Conservation (phyloP, 2,329 filamentous ascomycete species). For the Cordyceps cateniannulata region DNA sequence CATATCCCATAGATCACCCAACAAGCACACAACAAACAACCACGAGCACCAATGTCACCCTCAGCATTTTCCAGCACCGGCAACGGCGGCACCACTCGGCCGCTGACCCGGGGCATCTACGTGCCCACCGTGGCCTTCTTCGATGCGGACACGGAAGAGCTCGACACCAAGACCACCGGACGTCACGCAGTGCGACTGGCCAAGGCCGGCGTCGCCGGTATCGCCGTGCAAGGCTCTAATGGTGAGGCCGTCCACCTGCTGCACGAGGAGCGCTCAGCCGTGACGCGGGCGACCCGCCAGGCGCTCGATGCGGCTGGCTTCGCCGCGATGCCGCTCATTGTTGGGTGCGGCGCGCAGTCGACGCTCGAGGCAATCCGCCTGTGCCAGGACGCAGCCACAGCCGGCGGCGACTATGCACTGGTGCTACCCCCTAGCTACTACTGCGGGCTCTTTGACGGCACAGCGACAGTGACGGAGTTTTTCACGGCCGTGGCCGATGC, state of each 20-base stretch:
- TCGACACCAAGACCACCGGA: conserved; percentile 57
- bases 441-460: conserved; percentile 54
- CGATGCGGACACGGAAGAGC: conserved; percentile 54
- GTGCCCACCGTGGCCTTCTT: conserved; percentile 73
- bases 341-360: conserved; percentile 68
- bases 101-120: conserved; percentile 53
- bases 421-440: conserved; percentile 75
- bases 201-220: conserved; percentile 63
- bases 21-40: not conserved
- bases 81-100: conserved; percentile 24
- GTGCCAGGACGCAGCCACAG: conserved; percentile 60
- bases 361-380: conserved; percentile 65
- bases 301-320: conserved; percentile 62
- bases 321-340: conserved; percentile 62
- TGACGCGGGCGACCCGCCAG: conserved; percentile 63
- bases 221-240: conserved; percentile 75
- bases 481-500: conserved; percentile 57
- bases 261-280: conserved; percentile 59
- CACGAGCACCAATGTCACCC: conserved; percentile 8
- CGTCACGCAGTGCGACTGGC: conserved; percentile 63
- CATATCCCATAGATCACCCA: not conserved
- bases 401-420: conserved; percentile 69
- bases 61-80: conserved; percentile 12
- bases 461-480: conserved; percentile 52
- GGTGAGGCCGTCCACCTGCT: conserved; percentile 76